These are phyloP conservation scores for Podila verticillata DNA, from an alignment of 192 early-diverging fungal species.

Conservation along the genomic window DNA sequence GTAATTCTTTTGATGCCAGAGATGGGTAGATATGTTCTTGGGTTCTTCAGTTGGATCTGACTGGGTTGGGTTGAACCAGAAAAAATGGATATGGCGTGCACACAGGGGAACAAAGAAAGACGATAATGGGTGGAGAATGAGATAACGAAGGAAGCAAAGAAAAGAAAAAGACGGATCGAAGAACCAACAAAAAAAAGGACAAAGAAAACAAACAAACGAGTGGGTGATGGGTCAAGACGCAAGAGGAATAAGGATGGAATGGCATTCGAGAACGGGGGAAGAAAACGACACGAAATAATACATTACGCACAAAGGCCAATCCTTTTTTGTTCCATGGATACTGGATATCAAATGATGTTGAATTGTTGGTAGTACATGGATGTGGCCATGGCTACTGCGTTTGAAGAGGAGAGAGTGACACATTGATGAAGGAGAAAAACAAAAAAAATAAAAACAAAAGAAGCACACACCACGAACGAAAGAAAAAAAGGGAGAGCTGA, in stretches of 20 bases:
- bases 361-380: too few species aligned
- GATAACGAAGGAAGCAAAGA: not conserved
- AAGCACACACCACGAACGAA: not conserved
- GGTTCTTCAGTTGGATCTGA: not conserved
- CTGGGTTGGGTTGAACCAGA: not conserved
- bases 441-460: not conserved
- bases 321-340: not conserved
- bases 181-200: not conserved
- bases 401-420: too few species aligned
- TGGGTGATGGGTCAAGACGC: not conserved
- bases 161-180: not conserved
- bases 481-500: not conserved
- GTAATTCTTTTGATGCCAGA: slow-evolving; percentile 1
- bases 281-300: not conserved
- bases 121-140: not conserved
- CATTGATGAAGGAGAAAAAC: not conserved
- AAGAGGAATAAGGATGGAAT: slow-evolving; percentile 25
- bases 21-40: not conserved
- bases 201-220: not conserved
- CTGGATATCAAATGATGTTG: too few species aligned
- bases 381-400: too few species aligned
- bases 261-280: slow-evolving; percentile 3
- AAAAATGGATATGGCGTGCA: not conserved
- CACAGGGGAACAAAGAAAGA: not conserved
- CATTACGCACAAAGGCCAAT: too few species aligned